Conservation (phyloP, 345 rosid species). For the Salix brachista region DNA sequence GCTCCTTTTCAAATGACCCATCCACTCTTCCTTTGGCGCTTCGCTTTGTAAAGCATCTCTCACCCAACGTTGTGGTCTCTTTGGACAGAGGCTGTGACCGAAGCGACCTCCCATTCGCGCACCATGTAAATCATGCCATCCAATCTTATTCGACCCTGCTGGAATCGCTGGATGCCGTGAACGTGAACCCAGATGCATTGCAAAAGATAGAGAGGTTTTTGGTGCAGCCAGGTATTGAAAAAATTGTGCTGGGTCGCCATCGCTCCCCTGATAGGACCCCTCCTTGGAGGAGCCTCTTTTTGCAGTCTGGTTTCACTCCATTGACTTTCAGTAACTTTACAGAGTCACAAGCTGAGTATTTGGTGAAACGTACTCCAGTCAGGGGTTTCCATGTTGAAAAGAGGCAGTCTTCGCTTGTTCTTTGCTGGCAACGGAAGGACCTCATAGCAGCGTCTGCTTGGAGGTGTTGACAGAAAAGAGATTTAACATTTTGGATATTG, state of each 20-base stretch:
- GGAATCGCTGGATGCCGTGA: conserved; percentile 32
- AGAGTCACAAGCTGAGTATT: conserved; percentile 28
- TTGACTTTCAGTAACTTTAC: conserved; percentile 26
- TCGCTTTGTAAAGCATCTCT: conserved; percentile 25
- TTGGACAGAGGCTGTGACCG: conserved; percentile 24
- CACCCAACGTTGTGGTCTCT: conserved; percentile 25
- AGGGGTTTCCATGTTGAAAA: conserved; percentile 31
- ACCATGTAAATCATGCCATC: conserved; percentile 21
- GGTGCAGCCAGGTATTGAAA: conserved; percentile 23
- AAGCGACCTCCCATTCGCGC: conserved; percentile 27
- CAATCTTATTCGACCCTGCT: conserved; percentile 23
- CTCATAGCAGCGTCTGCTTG: conserved; percentile 27
- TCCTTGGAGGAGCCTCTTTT: conserved; percentile 21
- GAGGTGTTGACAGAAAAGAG: conserved; percentile 21
- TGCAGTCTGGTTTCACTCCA: conserved; percentile 25
- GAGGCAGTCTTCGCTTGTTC: conserved; percentile 24
- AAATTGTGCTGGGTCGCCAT: conserved; percentile 15
- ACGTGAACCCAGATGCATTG: conserved; percentile 16
- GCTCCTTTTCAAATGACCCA: conserved; percentile 53
- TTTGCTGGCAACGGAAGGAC: conserved; percentile 30
- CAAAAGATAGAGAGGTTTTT: conserved; percentile 27
- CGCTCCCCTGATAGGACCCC: conserved; percentile 10
- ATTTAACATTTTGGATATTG: neutral
- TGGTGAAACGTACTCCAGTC: conserved; percentile 23
- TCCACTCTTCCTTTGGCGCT: conserved; percentile 31